These are phyloP conservation scores for Xylogone sp. DNA, from an alignment of 2,329 filamentous ascomycete genomes.

Conservation along the genomic window DNA sequence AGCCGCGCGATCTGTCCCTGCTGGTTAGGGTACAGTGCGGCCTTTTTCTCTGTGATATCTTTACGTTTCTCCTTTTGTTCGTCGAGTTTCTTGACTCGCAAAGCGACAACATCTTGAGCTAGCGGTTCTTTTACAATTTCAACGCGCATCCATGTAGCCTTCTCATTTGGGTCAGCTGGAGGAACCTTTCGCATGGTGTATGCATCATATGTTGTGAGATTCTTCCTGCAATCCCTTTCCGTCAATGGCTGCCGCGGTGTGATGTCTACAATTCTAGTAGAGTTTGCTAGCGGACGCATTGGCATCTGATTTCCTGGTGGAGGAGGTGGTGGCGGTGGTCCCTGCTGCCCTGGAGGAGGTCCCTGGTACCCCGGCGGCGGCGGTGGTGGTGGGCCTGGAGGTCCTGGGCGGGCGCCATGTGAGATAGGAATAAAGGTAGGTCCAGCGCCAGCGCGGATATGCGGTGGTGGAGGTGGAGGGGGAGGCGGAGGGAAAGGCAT, in stretches of 20 bases:
- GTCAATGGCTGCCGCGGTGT: slow-evolving; percentile 13
- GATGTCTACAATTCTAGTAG: slow-evolving; percentile 18
- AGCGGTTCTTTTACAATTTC: slow-evolving; percentile 19
- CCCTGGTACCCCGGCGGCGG: not conserved
- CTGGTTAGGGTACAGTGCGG: slow-evolving; percentile 18
- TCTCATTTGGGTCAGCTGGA: slow-evolving; percentile 15
- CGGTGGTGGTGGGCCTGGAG: slow-evolving; percentile 5
- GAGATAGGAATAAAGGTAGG: not conserved
- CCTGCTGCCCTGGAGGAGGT: slow-evolving; percentile 1
- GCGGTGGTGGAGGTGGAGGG: slow-evolving; percentile 13
- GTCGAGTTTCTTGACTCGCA: slow-evolving; percentile 21
- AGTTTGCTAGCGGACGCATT: slow-evolving; percentile 12
- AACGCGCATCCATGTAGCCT: slow-evolving; percentile 23
- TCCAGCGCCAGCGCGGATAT: not conserved
- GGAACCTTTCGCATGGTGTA: slow-evolving; percentile 20
- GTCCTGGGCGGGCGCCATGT: not conserved
- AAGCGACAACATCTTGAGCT: slow-evolving; percentile 22
- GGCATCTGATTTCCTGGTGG: slow-evolving; percentile 1
- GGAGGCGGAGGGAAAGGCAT: slow-evolving; percentile 1
- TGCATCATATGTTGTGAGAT: slow-evolving; percentile 20
- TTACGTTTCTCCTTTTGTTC: slow-evolving; percentile 9
- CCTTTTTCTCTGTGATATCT: slow-evolving; percentile 24
- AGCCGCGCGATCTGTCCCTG: slow-evolving; percentile 23
- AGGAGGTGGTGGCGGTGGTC: too few relatives aligned
- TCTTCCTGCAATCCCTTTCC: slow-evolving; percentile 19